Evolutionary conservation across 1,139 yeast genomes (phyloP), one percentile per base, ranked within the genome.

Genomic region (Torulaspora globosa): DNA sequence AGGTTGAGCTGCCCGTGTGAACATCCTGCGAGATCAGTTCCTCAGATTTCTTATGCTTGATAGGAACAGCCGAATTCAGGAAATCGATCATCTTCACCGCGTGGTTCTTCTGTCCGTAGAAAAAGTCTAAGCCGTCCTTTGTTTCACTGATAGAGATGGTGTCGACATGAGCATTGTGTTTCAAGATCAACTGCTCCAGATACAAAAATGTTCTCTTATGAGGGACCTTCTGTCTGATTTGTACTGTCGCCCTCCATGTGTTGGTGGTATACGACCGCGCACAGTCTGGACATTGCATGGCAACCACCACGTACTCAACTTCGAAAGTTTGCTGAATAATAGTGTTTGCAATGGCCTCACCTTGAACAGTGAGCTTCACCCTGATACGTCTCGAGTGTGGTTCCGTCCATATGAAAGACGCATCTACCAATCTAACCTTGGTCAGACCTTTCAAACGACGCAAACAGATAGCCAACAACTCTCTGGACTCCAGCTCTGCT

Each of bases 241-340:
- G 99, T 33, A 94, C 95, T 11, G 92, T 79, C 7, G 98, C 96
- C 70, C 94, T 82, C 99, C 99, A 92, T 14, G 97, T 92, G 65
- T 94, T 88, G 29, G 94, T 85, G 14, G 98, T 92, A 65, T 84
- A 92, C 1, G 95, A 84, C 68, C 88, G 88, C 44, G 97, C 97
- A 80, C 99, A 92, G 72, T 92, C 99, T 2, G 97, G 83, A 75
- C 99, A 92, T 72, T 92, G 99, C 83, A 89, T 88, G 29, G 97
- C 96, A 54, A 88, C 75, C 43, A 92, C 98, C 16, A 87, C 83
- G 61, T 84, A 92, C 62, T 92, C 97, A 14, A 92, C 97, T 68
- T 89, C 97, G 66, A 92, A 90, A 28, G 89, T 80, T 69, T 94
- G 98, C 67, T 94, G 97, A 29, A 94, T 81, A 56, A 92, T 87